Evolutionary conservation across 2,329 filamentous ascomycete genomes (phyloP).

Genomic region (Penicillium paneum): DNA sequence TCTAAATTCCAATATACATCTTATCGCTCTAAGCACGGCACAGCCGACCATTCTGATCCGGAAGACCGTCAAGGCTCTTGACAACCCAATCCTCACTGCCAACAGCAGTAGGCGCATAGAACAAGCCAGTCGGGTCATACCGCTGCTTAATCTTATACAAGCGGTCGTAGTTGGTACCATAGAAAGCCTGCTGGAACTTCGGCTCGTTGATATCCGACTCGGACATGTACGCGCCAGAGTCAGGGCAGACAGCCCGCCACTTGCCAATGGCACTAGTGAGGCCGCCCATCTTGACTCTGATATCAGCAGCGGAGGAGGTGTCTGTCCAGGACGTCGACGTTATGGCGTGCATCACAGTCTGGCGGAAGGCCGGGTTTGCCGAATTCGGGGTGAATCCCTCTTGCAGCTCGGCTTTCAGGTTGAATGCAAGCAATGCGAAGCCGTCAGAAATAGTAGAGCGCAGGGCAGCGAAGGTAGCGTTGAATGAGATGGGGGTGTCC

Average conservation of each 20-base stretch:
- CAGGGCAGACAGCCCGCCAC: slow-evolving; percentile 27
- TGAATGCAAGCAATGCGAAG: slow-evolving; percentile 31
- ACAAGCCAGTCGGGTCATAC: slow-evolving; percentile 50
- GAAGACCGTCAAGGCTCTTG: slow-evolving; percentile 29
- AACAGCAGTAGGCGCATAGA: slow-evolving; percentile 52
- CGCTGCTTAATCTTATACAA: slow-evolving; percentile 47
- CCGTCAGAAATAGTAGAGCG: slow-evolving; percentile 25
- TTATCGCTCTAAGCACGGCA: slow-evolving; percentile 25
- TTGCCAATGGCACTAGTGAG: slow-evolving; percentile 21
- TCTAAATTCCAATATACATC: neutral
- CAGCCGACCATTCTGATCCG: slow-evolving; percentile 41
- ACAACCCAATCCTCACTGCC: slow-evolving; percentile 54
- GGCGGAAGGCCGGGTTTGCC: slow-evolving; percentile 27
- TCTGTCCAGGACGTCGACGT: slow-evolving; percentile 24
- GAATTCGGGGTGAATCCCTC: slow-evolving; percentile 16
- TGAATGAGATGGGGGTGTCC: slow-evolving; percentile 24
- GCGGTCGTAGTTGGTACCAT: slow-evolving; percentile 27
- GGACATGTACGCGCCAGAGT: slow-evolving; percentile 39
- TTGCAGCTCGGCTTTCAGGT: slow-evolving; percentile 30
- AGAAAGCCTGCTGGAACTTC: slow-evolving; percentile 32
- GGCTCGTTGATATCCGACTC: slow-evolving; percentile 49
- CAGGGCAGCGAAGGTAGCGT: slow-evolving; percentile 29
- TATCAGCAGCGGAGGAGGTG: slow-evolving; percentile 37
- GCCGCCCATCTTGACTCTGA: slow-evolving; percentile 23
- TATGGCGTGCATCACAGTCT: slow-evolving; percentile 27